phyloP scores from a whole-genome alignment of 441 rosid genomes.

The Corymbia calophylla region DNA sequence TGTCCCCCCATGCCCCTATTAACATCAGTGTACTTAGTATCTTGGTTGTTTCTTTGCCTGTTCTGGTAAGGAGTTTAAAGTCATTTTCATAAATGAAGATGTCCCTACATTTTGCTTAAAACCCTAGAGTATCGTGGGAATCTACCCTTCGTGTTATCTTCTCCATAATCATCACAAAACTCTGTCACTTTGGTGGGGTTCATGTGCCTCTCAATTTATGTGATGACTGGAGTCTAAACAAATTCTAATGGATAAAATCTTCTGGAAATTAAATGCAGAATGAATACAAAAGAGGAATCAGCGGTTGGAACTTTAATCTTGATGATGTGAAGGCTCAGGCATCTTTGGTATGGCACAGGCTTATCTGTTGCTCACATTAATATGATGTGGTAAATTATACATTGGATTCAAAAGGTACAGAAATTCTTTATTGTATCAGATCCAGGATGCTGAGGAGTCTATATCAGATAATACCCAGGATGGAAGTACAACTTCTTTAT shows the following conservation, averaged over 20 bases:
- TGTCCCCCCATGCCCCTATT: not conserved
- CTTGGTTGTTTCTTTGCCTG: not conserved
- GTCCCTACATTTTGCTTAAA: not conserved
- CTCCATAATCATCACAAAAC: not conserved
- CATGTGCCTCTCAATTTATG: not conserved
- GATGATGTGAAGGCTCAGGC: slow-evolving; percentile 98
- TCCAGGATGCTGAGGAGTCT: slow-evolving; percentile 68
- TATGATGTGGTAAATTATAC: not conserved
- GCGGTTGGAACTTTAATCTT: slow-evolving; percentile 96
- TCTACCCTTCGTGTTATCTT: not conserved
- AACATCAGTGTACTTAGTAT: not conserved
- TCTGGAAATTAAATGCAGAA: slow-evolving; percentile 30
- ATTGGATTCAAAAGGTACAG: not conserved
- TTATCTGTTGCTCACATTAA: not conserved
- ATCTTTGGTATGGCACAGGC: slow-evolving; percentile 57
- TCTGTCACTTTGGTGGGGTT: not conserved
- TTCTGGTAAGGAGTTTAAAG: not conserved
- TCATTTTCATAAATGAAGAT: not conserved
- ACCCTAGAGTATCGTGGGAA: not conserved
- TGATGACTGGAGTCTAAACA: not conserved
- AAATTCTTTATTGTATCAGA: slow-evolving; percentile 34
- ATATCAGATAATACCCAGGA: slow-evolving; percentile 33
- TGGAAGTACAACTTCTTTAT: slow-evolving; percentile 50
- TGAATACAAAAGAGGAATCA: slow-evolving; percentile 94
- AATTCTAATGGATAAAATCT: not conserved